These are phyloP conservation scores for Catharanthus roseus DNA, from an alignment of 257 asterid genomes.

Conservation along the genomic window DNA sequence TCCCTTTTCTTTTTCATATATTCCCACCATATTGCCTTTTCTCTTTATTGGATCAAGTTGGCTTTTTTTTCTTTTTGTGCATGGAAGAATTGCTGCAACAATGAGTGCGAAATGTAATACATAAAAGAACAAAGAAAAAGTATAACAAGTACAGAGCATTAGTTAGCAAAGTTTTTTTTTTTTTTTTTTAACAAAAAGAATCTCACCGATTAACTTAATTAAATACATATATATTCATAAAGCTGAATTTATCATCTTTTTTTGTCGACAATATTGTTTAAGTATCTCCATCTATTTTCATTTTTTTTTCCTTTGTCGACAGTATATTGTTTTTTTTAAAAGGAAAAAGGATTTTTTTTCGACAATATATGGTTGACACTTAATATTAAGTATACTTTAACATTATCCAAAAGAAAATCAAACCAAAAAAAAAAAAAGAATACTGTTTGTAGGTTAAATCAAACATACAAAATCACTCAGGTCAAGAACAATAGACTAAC, in stretches of 20 bases:
- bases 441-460: background rate
- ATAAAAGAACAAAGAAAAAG: conserved; percentile 13
- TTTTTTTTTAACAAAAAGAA: no score
- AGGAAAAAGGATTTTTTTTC: no score
- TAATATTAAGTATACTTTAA: no score
- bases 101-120: conserved; percentile 7
- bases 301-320: no score
- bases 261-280: background rate
- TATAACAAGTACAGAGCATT: conserved; percentile 15
- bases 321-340: no score
- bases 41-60: conserved; percentile 4
- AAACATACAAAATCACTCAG: background rate
- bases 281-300: background rate
- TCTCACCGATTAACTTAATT: conserved; percentile 16
- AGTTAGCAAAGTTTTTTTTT: conserved; percentile 8
- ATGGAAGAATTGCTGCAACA: conserved; percentile 23
- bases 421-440: no score
- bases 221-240: background rate
- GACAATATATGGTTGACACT: no score
- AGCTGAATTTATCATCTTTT: background rate
- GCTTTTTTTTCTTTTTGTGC: conserved; percentile 7
- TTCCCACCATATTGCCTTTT: conserved; percentile 11
- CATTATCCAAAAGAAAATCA: no score
- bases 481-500: background rate
- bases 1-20: conserved; percentile 14